phyloP scores from a whole-genome alignment of 257 asterid species.

The Solanum chiquidenum region DNA sequence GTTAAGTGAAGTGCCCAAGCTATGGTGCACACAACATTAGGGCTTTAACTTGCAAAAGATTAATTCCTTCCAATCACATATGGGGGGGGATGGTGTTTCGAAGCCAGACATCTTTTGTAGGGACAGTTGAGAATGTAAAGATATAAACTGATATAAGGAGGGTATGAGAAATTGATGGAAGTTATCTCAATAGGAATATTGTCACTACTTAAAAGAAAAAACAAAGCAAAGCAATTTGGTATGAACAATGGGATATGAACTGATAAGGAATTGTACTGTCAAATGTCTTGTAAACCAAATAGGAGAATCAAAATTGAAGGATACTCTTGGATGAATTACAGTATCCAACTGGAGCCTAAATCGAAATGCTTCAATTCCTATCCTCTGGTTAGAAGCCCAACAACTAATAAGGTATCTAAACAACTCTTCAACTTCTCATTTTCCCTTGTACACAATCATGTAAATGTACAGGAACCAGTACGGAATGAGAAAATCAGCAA shows the following conservation, averaged over 20 bases:
- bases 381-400: neutral
- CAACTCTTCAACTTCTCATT: neutral
- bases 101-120: neutral
- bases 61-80: neutral
- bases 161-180: neutral
- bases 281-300: neutral
- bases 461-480: neutral
- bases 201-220: neutral
- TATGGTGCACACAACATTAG: neutral
- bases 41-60: neutral
- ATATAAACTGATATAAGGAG: neutral
- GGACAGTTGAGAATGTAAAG: neutral
- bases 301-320: neutral
- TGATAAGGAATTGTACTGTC: neutral
- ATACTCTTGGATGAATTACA: neutral
- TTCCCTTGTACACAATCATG: neutral
- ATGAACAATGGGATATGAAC: neutral
- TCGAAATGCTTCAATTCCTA: neutral
- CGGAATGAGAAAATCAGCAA: neutral
- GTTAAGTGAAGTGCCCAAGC: neutral
- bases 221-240: neutral
- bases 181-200: neutral
- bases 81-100: neutral
- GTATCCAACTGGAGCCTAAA: neutral
- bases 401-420: neutral